Percentiles rank a stretch among this genome's conserved stretches.
Conservation (phyloP, 2,329 filamentous ascomycete genomes). For the Aureobasidium uvarum region DNA sequence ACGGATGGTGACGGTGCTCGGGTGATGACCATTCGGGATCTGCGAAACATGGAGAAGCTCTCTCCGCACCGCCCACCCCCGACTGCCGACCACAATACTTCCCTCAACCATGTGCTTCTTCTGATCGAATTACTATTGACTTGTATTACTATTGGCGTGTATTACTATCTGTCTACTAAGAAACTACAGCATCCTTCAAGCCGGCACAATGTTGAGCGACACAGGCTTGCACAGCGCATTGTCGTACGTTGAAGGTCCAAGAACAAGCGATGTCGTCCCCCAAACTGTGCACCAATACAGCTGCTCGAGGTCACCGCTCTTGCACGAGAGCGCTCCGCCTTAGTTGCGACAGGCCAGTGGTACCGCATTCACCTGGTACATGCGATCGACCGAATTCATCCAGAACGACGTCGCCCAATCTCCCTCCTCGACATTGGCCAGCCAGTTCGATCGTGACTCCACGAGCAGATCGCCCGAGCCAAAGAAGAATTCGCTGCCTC, state of each 20-base stretch:
- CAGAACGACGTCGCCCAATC: conserved; percentile 4
- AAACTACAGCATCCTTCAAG: not conserved
- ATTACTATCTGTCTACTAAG: too few species aligned
- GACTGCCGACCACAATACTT: not conserved
- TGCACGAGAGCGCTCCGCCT: not conserved
- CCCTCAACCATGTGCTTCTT: too few species aligned
- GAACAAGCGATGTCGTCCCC: not conserved
- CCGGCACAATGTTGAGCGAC: conserved; percentile 5
- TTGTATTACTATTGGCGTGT: too few species aligned
- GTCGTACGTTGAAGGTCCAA: not conserved
- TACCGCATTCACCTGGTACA: not conserved
- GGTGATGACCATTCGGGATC: not conserved
- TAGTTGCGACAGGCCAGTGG: not conserved
- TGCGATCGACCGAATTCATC: conserved; percentile 2
- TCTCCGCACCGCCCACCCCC: not conserved
- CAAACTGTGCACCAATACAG: conserved; percentile 16
- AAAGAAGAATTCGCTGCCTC: conserved; percentile 11
- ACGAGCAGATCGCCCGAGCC: not conserved
- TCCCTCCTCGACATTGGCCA: conserved; percentile 14
- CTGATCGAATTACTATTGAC: not conserved
- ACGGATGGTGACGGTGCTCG: not conserved
- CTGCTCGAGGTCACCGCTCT: conserved; percentile 1
- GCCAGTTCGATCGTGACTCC: not conserved
- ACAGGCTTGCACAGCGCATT: conserved; percentile 13
- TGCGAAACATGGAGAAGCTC: conserved; percentile 12